These are phyloP conservation scores for Lasiodiplodia theobromae DNA, from an alignment of 2,329 filamentous ascomycete species.

Conservation along the genomic window DNA sequence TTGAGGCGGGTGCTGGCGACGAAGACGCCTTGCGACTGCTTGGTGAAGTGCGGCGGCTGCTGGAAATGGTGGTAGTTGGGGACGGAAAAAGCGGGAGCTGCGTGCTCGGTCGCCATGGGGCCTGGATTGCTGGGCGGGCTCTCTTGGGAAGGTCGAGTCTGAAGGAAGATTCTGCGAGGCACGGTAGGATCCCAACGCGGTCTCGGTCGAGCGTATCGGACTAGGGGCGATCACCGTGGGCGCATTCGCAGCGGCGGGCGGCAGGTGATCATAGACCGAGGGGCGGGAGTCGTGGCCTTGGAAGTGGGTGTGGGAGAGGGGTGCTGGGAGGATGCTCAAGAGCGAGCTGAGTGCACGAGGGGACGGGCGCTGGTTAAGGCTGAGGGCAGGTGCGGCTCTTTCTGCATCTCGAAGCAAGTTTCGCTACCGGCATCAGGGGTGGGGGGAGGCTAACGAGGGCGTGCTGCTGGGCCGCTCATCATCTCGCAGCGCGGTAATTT, in stretches of 20 bases:
- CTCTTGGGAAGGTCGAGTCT: background rate
- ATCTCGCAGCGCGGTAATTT: conserved; percentile 21
- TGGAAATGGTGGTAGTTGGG: conserved; percentile 20
- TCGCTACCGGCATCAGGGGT: conserved; percentile 26
- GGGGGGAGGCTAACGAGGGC: background rate
- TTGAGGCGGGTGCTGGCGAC: conserved; percentile 23
- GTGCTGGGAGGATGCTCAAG: background rate
- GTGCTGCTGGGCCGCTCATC: conserved; percentile 1
- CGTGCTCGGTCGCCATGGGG: conserved; percentile 24
- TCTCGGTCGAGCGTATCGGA: conserved; percentile 11
- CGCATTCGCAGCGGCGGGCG: conserved; percentile 6
- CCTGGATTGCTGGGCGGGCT: conserved; percentile 5
- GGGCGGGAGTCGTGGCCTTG: background rate
- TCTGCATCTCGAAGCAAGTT: conserved; percentile 24
- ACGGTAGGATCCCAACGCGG: conserved; percentile 15
- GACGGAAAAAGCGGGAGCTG: conserved; percentile 2
- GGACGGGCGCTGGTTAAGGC: conserved; percentile 17
- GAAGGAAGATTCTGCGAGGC: conserved; percentile 9
- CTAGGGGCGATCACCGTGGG: conserved; percentile 16
- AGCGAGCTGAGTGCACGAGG: background rate
- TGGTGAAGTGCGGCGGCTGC: conserved; percentile 8
- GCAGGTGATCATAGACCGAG: background rate
- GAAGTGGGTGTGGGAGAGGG: background rate
- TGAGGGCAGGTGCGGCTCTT: conserved; percentile 24
- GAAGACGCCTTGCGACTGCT: conserved; percentile 15